Evolutionary conservation across 2,329 filamentous ascomycete species (phyloP).

Genomic region (Epichloe gansuensis): DNA sequence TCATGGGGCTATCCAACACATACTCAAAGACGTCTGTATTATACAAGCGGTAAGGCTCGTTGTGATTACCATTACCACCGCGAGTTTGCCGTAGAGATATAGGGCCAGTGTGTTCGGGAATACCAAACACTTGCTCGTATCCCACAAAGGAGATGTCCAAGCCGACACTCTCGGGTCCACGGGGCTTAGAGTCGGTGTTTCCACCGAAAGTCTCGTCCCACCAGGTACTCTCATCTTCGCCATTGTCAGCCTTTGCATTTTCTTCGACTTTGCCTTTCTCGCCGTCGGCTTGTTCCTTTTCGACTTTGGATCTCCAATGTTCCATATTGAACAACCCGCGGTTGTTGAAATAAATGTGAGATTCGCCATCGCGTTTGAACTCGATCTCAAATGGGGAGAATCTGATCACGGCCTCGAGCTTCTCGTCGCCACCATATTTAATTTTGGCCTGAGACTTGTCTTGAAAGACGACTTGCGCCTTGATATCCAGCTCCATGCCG

Average conservation of each 20-base stretch:
- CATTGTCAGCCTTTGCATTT: slow-evolving; percentile 30
- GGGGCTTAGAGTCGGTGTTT: slow-evolving; percentile 90
- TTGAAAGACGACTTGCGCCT: slow-evolving; percentile 54
- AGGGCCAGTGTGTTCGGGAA: slow-evolving; percentile 83
- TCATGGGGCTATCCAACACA: slow-evolving; percentile 94
- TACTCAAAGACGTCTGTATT: slow-evolving; percentile 98
- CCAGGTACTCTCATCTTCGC: slow-evolving; percentile 78
- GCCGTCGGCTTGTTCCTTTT: slow-evolving; percentile 50
- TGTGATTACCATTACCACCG: slow-evolving; percentile 72
- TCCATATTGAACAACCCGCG: slow-evolving; percentile 86
- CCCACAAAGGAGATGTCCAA: slow-evolving; percentile 86
- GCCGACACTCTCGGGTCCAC: slow-evolving; percentile 81
- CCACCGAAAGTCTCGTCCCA: slow-evolving; percentile 97
- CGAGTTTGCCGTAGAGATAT: slow-evolving; percentile 82
- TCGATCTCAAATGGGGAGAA: slow-evolving; percentile 75
- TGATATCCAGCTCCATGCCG: slow-evolving; percentile 58
- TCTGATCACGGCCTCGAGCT: slow-evolving; percentile 71
- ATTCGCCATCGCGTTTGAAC: slow-evolving; percentile 70
- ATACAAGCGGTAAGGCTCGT: slow-evolving; percentile 86
- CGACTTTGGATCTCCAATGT: slow-evolving; percentile 84
- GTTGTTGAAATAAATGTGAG: slow-evolving; percentile 80
- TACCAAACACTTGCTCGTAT: slow-evolving; percentile 86
- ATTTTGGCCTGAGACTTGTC: slow-evolving; percentile 58
- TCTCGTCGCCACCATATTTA: slow-evolving; percentile 62
- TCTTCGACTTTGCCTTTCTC: slow-evolving; percentile 37